Percentiles rank a stretch among this genome's conserved stretches.
These are phyloP conservation scores for Trichoderma semiorbis DNA, from an alignment of 2,329 filamentous ascomycete genomes.

Conservation along the genomic window DNA sequence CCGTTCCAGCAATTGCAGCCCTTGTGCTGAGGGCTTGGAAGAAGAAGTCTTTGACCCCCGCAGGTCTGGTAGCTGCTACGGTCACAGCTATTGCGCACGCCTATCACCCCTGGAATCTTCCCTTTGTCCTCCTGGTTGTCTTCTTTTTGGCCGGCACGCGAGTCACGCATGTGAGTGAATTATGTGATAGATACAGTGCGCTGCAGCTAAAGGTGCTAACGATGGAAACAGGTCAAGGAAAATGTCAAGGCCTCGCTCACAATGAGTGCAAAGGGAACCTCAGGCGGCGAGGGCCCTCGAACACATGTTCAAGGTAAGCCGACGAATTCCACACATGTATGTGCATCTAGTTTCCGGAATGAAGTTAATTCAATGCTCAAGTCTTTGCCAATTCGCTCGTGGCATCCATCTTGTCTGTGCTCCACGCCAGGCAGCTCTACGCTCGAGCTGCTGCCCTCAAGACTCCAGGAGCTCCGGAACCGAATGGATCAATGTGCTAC, in stretches of 20 bases:
- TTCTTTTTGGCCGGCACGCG: slow-evolving; percentile 86
- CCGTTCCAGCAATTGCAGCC: slow-evolving; percentile 54
- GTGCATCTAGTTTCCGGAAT: neutral
- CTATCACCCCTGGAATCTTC: slow-evolving; percentile 89
- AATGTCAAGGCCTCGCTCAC: slow-evolving; percentile 80
- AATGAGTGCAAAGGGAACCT: slow-evolving; percentile 66
- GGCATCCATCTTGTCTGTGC: slow-evolving; percentile 61
- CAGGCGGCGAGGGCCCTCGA: slow-evolving; percentile 76
- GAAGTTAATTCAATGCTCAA: slow-evolving; percentile 23
- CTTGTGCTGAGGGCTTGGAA: slow-evolving; percentile 66
- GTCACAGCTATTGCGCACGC: slow-evolving; percentile 77
- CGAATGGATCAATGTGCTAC: slow-evolving; percentile 50
- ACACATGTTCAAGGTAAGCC: slow-evolving; percentile 71
- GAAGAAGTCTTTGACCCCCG: slow-evolving; percentile 73
- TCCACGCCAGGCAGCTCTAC: slow-evolving; percentile 59
- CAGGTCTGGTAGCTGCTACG: slow-evolving; percentile 68
- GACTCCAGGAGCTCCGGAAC: slow-evolving; percentile 30
- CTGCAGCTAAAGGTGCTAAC: slow-evolving; percentile 20
- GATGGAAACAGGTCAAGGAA: slow-evolving; percentile 67
- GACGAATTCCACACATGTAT: too few relatives aligned
- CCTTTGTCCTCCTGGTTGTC: slow-evolving; percentile 75
- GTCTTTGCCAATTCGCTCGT: slow-evolving; percentile 84
- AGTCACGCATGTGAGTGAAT: slow-evolving; percentile 67
- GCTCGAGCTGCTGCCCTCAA: slow-evolving; percentile 42
- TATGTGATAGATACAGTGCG: neutral